Base-by-base conservation (phyloP, 345 rosid genomes). In the Gossypium australe region DNA sequence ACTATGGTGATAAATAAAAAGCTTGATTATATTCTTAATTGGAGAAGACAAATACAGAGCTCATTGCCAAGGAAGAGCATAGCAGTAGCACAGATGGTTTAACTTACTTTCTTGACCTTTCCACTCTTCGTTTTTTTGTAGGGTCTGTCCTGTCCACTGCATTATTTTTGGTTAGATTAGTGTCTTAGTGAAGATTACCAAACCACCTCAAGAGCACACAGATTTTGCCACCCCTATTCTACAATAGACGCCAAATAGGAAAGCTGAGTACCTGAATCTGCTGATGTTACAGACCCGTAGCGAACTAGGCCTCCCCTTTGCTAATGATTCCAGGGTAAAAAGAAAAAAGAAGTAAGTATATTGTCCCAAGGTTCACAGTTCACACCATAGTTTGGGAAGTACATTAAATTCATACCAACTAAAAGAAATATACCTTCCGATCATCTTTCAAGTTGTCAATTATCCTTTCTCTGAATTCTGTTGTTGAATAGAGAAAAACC, bases 81-180 rank as follows among this genome's bases (percentile, higher is more conserved):
- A 11, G 13, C 55, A 24, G 7, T 41, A 11, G 13, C 55, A 24
- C 41, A 8, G 53, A 43, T 51, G 10, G 71, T 51, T 79, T 20
- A 70, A 78, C 90, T 3, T 87, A 90, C 94, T 90, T 90, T 77
- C 94, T 74, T 2, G 94, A 87, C 51, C 94, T 77, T 70, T 90
- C 94, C 75, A 90, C 94, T 66, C 94, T 90, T 7, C 92, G 88
- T 78, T 86, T 90, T 74, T 90, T 90, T 3, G 92, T 90, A 34
- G 92, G 86, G 55, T 90, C 90, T 25, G 85, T 89, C 72, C 84
- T 90, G 47, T 87, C 89, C 78, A 79, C 89, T 88, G 90, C 90
- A 85, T 11, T 69, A 34, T 9, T 22, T 44, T 59, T 59, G 29
- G 57, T 76, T 69, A 1, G 63, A 63, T 84, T 77, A 84, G 64